A percentile compares a stretch with the other conserved stretches of the same genome.
Conservation (phyloP, 306 rosid genomes). For the Malus asiatica region DNA sequence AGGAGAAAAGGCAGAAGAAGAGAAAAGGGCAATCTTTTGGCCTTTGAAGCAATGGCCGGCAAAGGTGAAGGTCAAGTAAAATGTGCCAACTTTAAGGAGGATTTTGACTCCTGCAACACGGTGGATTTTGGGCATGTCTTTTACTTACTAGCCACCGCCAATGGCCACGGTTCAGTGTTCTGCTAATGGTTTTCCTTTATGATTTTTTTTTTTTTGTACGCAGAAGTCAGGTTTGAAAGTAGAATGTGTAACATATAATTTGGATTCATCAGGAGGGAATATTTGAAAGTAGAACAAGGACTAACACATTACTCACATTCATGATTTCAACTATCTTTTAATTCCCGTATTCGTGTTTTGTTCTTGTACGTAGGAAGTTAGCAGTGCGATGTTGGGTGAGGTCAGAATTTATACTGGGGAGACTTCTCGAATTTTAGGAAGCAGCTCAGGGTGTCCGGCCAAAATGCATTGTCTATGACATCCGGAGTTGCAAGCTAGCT, state of each 20-base stretch:
- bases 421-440: background rate
- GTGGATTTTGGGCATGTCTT: too few relatives aligned
- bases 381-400: background rate
- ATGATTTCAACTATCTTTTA: background rate
- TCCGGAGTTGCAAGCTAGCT: background rate
- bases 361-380: background rate
- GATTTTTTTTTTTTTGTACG: too few relatives aligned
- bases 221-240: too few relatives aligned
- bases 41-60: constrained; percentile 11
- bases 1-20: background rate
- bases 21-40: background rate
- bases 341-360: background rate
- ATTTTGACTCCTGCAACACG: too few relatives aligned
- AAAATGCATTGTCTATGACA: background rate
- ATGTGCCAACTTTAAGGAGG: background rate
- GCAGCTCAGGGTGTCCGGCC: background rate
- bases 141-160: too few relatives aligned
- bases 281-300: background rate
- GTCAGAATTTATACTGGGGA: background rate
- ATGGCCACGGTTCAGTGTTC: background rate
- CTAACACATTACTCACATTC: background rate
- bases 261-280: too few relatives aligned
- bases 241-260: too few relatives aligned
- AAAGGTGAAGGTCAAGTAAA: constrained; percentile 2
- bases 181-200: too few relatives aligned